Conservation (phyloP, 2,329 filamentous ascomycete species). For the Tothia fuscella region DNA sequence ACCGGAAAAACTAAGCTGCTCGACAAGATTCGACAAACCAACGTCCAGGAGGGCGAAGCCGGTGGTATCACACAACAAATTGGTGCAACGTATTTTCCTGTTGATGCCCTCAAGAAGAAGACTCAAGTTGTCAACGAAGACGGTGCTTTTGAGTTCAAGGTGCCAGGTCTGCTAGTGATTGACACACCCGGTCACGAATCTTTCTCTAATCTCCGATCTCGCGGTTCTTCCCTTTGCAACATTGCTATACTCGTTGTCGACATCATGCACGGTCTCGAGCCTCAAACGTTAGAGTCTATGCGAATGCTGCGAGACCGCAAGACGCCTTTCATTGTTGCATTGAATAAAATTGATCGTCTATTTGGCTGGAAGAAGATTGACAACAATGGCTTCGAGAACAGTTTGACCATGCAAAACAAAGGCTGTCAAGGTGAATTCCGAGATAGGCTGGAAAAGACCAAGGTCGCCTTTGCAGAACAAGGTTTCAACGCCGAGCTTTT, state of each 20-base stretch:
- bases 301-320: constrained; percentile 80
- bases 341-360: constrained; percentile 99
- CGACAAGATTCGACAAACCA: constrained; percentile 96
- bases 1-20: constrained; percentile 99
- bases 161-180: constrained; percentile 90
- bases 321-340: constrained; percentile 94
- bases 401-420: constrained; percentile 78
- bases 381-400: constrained; percentile 97
- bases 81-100: constrained; percentile 97
- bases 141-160: constrained; percentile 86
- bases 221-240: constrained; percentile 96
- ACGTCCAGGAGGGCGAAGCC: constrained; percentile 97
- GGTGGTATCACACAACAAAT: constrained; percentile 99
- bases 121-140: constrained; percentile 88
- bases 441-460: constrained; percentile 80
- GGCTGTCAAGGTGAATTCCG: constrained; percentile 89
- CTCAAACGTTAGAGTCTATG: constrained; percentile 96
- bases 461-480: constrained; percentile 88
- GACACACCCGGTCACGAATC: constrained; percentile 99
- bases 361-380: constrained; percentile 98
- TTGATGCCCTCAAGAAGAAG: constrained; percentile 85
- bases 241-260: constrained; percentile 98
- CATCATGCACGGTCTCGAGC: constrained; percentile 99
- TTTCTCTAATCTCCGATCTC: constrained; percentile 93
- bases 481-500: constrained; percentile 96